Base-by-base conservation (phyloP, 352 stramenopile genomes). In the Pythium rishiriense region DNA sequence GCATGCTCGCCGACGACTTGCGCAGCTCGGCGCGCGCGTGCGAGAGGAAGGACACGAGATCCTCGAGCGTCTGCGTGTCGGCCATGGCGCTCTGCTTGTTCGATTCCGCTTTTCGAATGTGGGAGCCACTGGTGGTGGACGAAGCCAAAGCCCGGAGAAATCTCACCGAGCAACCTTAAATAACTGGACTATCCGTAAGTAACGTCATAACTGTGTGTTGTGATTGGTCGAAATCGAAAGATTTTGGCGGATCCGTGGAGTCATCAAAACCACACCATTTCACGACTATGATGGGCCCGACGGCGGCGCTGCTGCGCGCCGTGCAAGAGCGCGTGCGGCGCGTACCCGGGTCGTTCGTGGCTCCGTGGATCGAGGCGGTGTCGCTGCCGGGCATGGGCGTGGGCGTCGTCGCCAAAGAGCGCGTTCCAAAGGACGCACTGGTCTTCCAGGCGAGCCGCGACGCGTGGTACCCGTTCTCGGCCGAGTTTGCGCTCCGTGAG, bases 31-130 rank as follows among this genome's bases (percentile, higher is more conserved):
- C 79, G n/a, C 87, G 85, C 57, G 81, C 80, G 61, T 91, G 83
- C 57, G 83, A 85, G 50, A 95, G 70, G 73, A 95, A 95, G 1
- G 74, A 79, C 56, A 94, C 87, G 37, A 95, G 74, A 39, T 95
- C 87, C 70, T 93, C 81, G 68, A 95, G 73, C 42, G 83, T 92
- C 72, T 89, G 88, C 56, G 76, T 68, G 47, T 87, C 77, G 51
- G 73, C 75, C 62, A 77, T 78, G 29, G 14, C 59, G 47, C 4
- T 29, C 17, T 11, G 31, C 31, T 6, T 6, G 31, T 53, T 57
- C 28, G n/a, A 31, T 53, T 14, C 14, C 29, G 24, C 6, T 10
- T 35, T 35, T 35, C 31, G 35, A n/a, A 43, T 43, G 4, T 21
- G 31, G 31, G n/a, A n/a, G n/a, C n/a, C n/a, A 50, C 28, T 68